These are phyloP conservation scores for Zizania palustris DNA, from an alignment of 202 grass and related monocot genomes.

Conservation along the genomic window DNA sequence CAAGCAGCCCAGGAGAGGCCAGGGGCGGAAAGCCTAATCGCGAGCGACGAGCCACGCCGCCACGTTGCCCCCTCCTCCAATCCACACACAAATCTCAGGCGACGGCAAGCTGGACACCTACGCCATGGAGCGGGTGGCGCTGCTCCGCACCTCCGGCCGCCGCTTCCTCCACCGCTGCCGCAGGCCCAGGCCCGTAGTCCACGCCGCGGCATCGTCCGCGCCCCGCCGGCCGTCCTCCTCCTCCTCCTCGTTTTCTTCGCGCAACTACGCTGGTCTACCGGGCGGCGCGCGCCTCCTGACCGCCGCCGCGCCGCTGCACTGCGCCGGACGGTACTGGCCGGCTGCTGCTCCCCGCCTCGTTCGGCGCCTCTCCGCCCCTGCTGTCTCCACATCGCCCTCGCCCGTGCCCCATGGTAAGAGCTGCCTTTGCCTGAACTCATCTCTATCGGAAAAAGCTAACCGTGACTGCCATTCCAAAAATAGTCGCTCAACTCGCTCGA, in stretches of 20 bases:
- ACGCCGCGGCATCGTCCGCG: conserved; percentile 41
- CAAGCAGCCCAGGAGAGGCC: conserved; percentile 25
- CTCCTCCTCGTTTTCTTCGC: conserved; percentile 38
- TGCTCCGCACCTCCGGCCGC: conserved; percentile 81
- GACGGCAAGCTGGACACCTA: conserved; percentile 57
- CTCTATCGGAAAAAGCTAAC: neutral
- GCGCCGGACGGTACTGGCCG: conserved; percentile 47
- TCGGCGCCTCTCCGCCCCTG: conserved; percentile 54
- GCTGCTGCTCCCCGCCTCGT: conserved; percentile 38
- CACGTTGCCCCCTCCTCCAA: conserved; percentile 39
- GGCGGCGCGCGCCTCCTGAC: conserved; percentile 42
- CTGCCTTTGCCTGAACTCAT: conserved; percentile 4
- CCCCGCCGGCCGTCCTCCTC: conserved; percentile 28
- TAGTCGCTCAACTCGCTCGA: neutral
- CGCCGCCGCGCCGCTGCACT: conserved; percentile 50
- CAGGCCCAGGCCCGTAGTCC: conserved; percentile 48
- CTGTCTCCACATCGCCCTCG: conserved; percentile 82
- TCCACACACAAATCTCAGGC: conserved; percentile 30
- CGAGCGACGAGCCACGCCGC: conserved; percentile 29
- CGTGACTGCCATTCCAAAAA: neutral
- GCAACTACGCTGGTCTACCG: conserved; percentile 35
- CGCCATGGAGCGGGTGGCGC: conserved; percentile 90
- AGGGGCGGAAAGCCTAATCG: conserved; percentile 37
- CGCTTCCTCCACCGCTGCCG: conserved; percentile 59
- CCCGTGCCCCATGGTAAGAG: conserved; percentile 62